A percentile compares a stretch with the other conserved stretches of the same genome.
Evolutionary conservation across 169 alveolate genomes (phyloP).

Genomic region (Miamiensis avidus): DNA sequence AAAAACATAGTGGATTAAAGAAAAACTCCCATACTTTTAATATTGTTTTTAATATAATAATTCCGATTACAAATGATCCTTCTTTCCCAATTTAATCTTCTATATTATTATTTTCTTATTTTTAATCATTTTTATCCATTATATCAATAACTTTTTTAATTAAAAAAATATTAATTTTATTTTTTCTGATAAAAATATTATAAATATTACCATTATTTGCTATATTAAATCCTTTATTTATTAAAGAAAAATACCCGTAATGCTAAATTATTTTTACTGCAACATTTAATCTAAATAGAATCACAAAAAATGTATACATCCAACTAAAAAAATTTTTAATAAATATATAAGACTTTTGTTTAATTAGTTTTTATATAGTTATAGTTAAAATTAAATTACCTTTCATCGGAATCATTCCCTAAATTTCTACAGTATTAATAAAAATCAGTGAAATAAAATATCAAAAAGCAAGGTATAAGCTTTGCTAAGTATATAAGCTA

Average conservation of each 20-base stretch:
- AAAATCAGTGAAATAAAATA: not conserved
- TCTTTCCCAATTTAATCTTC: too few species aligned
- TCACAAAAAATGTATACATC: not conserved
- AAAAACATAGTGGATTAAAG: not conserved
- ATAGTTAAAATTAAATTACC: not conserved
- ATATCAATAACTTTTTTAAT: too few species aligned
- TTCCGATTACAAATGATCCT: too few species aligned
- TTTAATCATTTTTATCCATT: too few species aligned
- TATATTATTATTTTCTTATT: too few species aligned
- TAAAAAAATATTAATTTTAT: too few species aligned
- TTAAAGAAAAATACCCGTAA: not conserved
- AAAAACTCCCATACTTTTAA: not conserved
- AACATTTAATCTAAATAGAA: not conserved
- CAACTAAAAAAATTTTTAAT: not conserved
- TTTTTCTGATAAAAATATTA: too few species aligned
- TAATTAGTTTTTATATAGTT: too few species aligned
- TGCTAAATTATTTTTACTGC: not conserved
- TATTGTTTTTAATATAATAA: too few species aligned
- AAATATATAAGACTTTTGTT: too few species aligned
- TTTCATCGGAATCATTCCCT: not conserved
- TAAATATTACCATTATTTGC: not conserved
- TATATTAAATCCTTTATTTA: too few species aligned
- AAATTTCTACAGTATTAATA: not conserved
- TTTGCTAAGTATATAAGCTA: not conserved
- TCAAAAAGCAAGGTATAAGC: not conserved